These are phyloP conservation scores for Physcia stellaris DNA, from an alignment of 495 filamentous ascomycete genomes.

Conservation along the genomic window DNA sequence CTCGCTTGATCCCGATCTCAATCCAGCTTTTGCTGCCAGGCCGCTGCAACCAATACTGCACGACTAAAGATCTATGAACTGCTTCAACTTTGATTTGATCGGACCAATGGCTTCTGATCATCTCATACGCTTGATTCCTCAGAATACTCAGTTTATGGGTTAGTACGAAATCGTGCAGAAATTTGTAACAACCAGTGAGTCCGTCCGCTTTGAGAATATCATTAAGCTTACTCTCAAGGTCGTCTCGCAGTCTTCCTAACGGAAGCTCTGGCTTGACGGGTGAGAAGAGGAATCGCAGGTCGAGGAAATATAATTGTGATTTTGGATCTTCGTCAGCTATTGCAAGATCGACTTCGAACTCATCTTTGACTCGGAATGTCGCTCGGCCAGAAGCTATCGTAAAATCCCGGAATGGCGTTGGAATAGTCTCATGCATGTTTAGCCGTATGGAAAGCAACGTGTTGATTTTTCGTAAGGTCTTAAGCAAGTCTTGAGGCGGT, in stretches of 20 bases:
- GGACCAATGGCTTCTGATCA: conserved; percentile 57
- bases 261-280: conserved; percentile 49
- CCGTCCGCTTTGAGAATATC: conserved; percentile 47
- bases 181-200: conserved; percentile 63
- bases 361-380: conserved; percentile 67
- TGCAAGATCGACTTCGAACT: conserved; percentile 88
- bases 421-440: conserved; percentile 61
- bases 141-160: conserved; percentile 79
- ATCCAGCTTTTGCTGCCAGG: conserved; percentile 71
- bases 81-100: conserved; percentile 59
- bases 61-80: conserved; percentile 60
- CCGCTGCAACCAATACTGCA: conserved; percentile 78
- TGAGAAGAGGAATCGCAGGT: conserved; percentile 70
- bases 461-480: conserved; percentile 65
- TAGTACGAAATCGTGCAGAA: conserved; percentile 70
- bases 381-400: conserved; percentile 64
- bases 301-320: conserved; percentile 83
- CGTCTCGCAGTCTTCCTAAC: conserved; percentile 38
- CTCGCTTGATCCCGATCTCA: conserved; percentile 66
- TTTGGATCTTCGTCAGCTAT: conserved; percentile 67
- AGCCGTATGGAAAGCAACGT: conserved; percentile 68
- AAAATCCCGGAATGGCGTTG: conserved; percentile 57
- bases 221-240: conserved; percentile 61
- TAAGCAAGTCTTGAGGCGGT: conserved; percentile 47
- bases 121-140: conserved; percentile 55